A percentile compares a stretch with the other conserved stretches of the same genome.
Evolutionary conservation across 1,284 basidiomycete species (phyloP).

Genomic region (Tilletia indica): DNA sequence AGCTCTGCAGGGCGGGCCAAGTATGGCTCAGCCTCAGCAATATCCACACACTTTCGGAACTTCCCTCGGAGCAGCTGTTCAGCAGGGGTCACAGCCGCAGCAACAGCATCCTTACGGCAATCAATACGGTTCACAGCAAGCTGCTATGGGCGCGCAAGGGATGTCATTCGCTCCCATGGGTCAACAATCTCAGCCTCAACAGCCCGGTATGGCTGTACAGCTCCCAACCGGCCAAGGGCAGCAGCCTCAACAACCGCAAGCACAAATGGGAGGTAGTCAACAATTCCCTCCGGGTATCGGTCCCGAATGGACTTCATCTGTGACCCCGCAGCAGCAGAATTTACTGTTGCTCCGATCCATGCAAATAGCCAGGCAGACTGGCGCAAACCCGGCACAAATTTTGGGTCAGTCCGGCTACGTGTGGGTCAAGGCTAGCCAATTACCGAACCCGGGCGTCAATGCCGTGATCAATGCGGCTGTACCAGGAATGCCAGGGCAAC

Average conservation of each 20-base stretch:
- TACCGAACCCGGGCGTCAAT: slow-evolving; percentile 17
- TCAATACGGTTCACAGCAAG: background rate
- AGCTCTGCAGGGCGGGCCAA: background rate
- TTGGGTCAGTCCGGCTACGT: slow-evolving; percentile 50
- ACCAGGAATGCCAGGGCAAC: slow-evolving; percentile 26
- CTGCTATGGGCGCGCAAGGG: background rate
- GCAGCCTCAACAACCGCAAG: background rate
- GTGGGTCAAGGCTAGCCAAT: slow-evolving; percentile 36
- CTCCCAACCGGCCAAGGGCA: too few relatives aligned
- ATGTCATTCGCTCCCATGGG: background rate
- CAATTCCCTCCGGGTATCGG: slow-evolving; percentile 22
- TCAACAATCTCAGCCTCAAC: background rate
- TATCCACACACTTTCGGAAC: slow-evolving; percentile 12
- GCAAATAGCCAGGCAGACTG: slow-evolving; percentile 38
- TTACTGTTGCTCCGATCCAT: slow-evolving; percentile 40
- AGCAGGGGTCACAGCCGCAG: background rate
- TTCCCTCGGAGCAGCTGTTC: background rate
- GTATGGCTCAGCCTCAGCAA: background rate
- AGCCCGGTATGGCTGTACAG: too few relatives aligned
- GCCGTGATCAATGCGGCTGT: slow-evolving; percentile 15
- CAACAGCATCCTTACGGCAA: background rate
- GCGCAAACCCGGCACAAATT: slow-evolving; percentile 39
- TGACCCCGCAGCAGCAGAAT: slow-evolving; percentile 46
- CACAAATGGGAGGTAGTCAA: background rate
- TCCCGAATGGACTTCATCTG: slow-evolving; percentile 40